Percentiles rank a stretch among this genome's conserved stretches.
phyloP scores from a whole-genome alignment of 257 asterid genomes.

The Perilla frutescens region DNA sequence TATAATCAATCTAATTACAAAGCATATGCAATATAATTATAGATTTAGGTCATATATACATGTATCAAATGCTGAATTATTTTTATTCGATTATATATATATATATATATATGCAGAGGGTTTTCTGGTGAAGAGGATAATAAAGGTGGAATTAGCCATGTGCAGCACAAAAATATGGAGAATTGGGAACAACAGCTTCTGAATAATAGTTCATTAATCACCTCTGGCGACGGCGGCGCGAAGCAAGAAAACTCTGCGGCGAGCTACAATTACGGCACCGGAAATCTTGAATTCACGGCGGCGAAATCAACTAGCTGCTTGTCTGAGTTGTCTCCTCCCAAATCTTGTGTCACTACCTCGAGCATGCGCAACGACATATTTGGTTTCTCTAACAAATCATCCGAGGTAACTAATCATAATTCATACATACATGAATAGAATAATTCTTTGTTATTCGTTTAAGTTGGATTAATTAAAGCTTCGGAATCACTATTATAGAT shows the following conservation, averaged over 20 bases:
- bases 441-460: background rate
- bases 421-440: too few relatives aligned
- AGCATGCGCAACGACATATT: background rate
- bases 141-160: constrained; percentile 37
- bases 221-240: too few relatives aligned
- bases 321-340: constrained; percentile 4
- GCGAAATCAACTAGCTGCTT: background rate
- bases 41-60: background rate
- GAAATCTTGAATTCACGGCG: constrained; percentile 18
- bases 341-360: constrained; percentile 4
- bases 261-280: background rate
- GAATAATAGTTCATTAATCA: constrained; percentile 29
- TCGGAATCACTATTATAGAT: too few relatives aligned
- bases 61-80: background rate
- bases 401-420: background rate
- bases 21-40: background rate
- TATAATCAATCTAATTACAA: too few relatives aligned
- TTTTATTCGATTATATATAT: background rate
- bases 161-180: constrained; percentile 54
- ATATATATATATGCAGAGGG: constrained; percentile 47
- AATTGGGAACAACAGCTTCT: constrained; percentile 59
- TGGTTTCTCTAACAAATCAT: constrained; percentile 19
- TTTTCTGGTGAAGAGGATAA: constrained; percentile 61
- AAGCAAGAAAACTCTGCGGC: constrained; percentile 7
- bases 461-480: too few relatives aligned